Percentiles rank a stretch among this genome's conserved stretches.
Conservation (phyloP, 805 yeast species). For the Pichia nakasei region DNA sequence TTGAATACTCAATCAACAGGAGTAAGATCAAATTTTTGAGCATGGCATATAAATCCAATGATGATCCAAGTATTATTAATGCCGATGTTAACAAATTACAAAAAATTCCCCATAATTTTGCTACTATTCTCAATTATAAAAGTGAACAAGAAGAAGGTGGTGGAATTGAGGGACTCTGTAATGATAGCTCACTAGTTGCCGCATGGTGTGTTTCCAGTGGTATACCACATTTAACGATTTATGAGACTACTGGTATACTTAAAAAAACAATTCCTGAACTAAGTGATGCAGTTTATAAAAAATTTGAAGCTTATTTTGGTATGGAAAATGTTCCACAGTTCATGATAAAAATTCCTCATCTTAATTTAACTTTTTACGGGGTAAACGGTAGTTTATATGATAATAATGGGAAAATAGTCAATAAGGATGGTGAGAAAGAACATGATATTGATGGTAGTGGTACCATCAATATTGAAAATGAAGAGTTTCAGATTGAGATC, state of each 20-base stretch:
- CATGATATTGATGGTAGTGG: constrained; percentile 11
- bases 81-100: constrained; percentile 65
- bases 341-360: constrained; percentile 58
- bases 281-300: constrained; percentile 45
- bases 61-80: constrained; percentile 78
- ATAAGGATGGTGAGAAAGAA: not conserved
- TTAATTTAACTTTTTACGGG: constrained; percentile 41
- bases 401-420: not conserved
- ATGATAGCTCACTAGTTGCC: constrained; percentile 64
- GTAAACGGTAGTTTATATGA: constrained; percentile 25
- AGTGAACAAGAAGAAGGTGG: constrained; percentile 82
- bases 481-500: constrained; percentile 45
- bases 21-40: constrained; percentile 49
- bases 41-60: constrained; percentile 58
- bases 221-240: constrained; percentile 57
- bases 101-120: constrained; percentile 71
- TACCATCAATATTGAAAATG: constrained; percentile 17
- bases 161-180: constrained; percentile 73
- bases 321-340: constrained; percentile 55
- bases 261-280: constrained; percentile 47
- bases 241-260: constrained; percentile 70
- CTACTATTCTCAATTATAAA: constrained; percentile 66
- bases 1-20: constrained; percentile 44
- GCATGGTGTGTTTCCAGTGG: constrained; percentile 94
- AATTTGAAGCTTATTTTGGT: constrained; percentile 68